Conservation (phyloP, 352 stramenopile genomes). For the Elongisporangium anandrum region DNA sequence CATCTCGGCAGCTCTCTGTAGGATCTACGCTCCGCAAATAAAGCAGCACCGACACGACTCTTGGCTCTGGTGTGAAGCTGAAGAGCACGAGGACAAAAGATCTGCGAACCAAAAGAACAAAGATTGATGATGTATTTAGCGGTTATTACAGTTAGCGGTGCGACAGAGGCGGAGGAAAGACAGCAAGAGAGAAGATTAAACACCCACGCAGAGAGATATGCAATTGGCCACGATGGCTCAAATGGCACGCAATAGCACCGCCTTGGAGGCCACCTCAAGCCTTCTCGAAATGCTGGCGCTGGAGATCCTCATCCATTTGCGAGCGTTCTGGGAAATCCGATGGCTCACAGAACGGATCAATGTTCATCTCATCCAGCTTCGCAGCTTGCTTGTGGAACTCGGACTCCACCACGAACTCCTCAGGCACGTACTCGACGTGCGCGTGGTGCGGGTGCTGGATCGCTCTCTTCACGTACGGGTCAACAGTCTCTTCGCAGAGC, state of each 20-base stretch:
- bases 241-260: not conserved
- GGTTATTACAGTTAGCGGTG: not conserved
- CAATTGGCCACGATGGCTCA: not conserved
- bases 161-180: not conserved
- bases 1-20: not conserved
- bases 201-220: not conserved
- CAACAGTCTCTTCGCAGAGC: not conserved
- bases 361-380: conserved; percentile 17
- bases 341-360: conserved; percentile 40
- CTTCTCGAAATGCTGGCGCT: not conserved
- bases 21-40: no score
- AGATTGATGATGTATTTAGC: not conserved
- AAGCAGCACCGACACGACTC: not conserved
- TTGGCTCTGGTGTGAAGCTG: not conserved
- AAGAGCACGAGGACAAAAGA: not conserved
- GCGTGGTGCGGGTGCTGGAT: not conserved
- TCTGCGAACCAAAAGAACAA: not conserved
- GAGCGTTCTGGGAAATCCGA: conserved; percentile 63
- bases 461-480: not conserved
- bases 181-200: not conserved
- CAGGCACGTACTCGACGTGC: conserved; percentile 20
- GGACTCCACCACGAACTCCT: conserved; percentile 20
- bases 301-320: conserved; percentile 32
- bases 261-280: not conserved
- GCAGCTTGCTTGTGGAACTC: not conserved